These are phyloP conservation scores for Andrographis paniculata DNA, from an alignment of 305 asterid species.

Conservation along the genomic window DNA sequence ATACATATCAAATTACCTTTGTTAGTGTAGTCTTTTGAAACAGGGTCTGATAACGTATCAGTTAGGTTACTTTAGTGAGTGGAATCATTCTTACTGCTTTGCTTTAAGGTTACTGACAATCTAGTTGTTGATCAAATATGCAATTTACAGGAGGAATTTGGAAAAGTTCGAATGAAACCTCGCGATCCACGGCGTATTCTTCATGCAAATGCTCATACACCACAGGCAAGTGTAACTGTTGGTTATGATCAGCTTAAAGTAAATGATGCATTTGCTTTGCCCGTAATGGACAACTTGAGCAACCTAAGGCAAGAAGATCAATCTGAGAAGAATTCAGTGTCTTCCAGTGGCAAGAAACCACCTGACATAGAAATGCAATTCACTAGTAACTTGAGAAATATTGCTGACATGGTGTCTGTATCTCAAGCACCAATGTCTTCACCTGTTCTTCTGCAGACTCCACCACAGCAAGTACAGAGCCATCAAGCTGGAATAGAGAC, in stretches of 20 bases:
- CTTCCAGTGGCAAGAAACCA: conserved; percentile 32
- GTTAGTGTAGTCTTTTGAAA: neutral
- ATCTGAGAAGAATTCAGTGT: conserved; percentile 32
- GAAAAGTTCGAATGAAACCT: conserved; percentile 76
- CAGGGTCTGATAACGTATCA: neutral
- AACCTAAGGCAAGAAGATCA: conserved; percentile 44
- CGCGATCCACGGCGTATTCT: conserved; percentile 94
- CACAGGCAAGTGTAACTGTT: conserved; percentile 32
- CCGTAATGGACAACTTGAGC: conserved; percentile 25
- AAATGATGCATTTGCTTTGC: conserved; percentile 28
- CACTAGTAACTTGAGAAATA: conserved; percentile 61
- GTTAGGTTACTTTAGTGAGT: conserved; percentile 4
- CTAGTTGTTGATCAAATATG: conserved; percentile 16
- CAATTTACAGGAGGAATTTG: conserved; percentile 67
- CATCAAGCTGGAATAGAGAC: conserved; percentile 34
- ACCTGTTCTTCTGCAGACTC: conserved; percentile 31
- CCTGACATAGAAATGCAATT: conserved; percentile 78
- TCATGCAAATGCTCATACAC: conserved; percentile 37
- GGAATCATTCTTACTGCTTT: conserved; percentile 8
- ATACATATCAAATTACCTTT: conserved; percentile 4
- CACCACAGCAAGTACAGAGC: conserved; percentile 31
- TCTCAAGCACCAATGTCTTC: conserved; percentile 45
- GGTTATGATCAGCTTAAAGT: conserved; percentile 42
- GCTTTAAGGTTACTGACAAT: conserved; percentile 6
- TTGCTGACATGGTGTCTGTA: conserved; percentile 59